Conservation (phyloP, 2,329 filamentous ascomycete species). For the Ceratocystis eucalypticola region DNA sequence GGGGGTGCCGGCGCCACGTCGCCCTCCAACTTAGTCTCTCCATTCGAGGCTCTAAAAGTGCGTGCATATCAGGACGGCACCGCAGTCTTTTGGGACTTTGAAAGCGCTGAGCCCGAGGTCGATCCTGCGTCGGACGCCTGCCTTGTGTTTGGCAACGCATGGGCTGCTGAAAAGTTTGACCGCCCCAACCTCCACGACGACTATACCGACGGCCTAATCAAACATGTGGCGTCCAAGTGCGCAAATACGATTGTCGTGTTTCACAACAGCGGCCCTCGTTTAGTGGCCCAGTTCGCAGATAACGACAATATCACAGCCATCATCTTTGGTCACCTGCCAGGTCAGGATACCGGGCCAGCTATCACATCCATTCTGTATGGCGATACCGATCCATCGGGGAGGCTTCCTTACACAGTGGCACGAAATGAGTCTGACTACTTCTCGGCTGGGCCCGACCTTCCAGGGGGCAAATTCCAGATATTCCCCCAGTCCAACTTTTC, state of each 20-base stretch:
- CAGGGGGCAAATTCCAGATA: slow-evolving; percentile 37
- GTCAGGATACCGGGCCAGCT: slow-evolving; percentile 46
- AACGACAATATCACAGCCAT: slow-evolving; percentile 51
- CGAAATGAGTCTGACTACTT: slow-evolving; percentile 43
- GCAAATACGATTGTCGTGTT: slow-evolving; percentile 50
- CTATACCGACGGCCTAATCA: slow-evolving; percentile 45
- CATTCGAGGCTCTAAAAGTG: slow-evolving; percentile 41
- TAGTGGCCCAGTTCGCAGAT: slow-evolving; percentile 48
- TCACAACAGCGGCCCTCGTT: slow-evolving; percentile 48
- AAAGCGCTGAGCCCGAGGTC: slow-evolving; percentile 34
- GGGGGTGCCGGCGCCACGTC: slow-evolving; percentile 37
- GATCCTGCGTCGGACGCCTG: slow-evolving; percentile 47
- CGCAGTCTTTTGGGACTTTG: slow-evolving; percentile 46
- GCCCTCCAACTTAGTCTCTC: slow-evolving; percentile 36
- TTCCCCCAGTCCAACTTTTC: slow-evolving; percentile 40
- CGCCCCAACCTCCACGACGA: slow-evolving; percentile 50
- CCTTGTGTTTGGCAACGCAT: slow-evolving; percentile 52
- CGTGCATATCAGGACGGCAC: slow-evolving; percentile 43
- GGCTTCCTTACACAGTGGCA: slow-evolving; percentile 49
- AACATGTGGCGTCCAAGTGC: slow-evolving; percentile 44
- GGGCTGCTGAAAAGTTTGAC: slow-evolving; percentile 59
- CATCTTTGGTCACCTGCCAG: slow-evolving; percentile 50
- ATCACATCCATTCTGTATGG: slow-evolving; percentile 46
- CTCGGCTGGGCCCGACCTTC: slow-evolving; percentile 38
- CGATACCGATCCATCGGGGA: slow-evolving; percentile 41